A percentile compares a stretch with the other conserved stretches of the same genome.
phyloP scores from a whole-genome alignment of 2,329 filamentous ascomycete genomes.

The Aspergillus puulaauensis region DNA sequence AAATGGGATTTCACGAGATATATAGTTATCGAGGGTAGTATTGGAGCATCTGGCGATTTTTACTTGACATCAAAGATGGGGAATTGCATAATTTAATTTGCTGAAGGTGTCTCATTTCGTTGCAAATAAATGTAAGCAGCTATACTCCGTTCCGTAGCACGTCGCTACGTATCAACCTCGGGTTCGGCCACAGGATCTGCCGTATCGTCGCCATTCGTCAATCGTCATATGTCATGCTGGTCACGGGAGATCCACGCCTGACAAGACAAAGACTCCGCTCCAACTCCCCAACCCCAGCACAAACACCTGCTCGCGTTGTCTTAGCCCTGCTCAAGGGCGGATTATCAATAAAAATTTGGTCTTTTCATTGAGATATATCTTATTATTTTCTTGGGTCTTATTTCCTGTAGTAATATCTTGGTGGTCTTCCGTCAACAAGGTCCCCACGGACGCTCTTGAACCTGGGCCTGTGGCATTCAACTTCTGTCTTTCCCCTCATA shows the following conservation, averaged over 20 bases:
- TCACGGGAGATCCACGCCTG: slow-evolving; percentile 7
- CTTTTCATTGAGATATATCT: background rate
- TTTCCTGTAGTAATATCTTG: background rate
- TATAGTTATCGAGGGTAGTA: background rate
- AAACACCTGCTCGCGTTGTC: background rate
- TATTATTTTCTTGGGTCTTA: background rate
- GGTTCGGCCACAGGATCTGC: background rate
- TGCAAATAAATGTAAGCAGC: background rate
- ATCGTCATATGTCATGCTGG: background rate
- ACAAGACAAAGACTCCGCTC: slow-evolving; percentile 7
- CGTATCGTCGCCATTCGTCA: background rate
- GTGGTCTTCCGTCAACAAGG: background rate
- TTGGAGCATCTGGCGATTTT: background rate
- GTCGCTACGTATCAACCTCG: background rate
- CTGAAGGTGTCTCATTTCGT: background rate
- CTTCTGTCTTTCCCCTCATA: background rate
- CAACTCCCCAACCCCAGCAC: background rate
- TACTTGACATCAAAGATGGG: background rate
- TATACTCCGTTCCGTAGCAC: too few relatives aligned
- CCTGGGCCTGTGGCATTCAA: background rate
- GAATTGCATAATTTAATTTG: background rate
- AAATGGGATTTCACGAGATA: slow-evolving; percentile 9
- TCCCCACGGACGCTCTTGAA: background rate
- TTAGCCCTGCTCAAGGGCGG: background rate
- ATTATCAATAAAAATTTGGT: background rate